Evolutionary conservation across 805 yeast genomes (phyloP), one percentile per base, ranked within the genome.

Genomic region (Clavispora carvajalis): DNA sequence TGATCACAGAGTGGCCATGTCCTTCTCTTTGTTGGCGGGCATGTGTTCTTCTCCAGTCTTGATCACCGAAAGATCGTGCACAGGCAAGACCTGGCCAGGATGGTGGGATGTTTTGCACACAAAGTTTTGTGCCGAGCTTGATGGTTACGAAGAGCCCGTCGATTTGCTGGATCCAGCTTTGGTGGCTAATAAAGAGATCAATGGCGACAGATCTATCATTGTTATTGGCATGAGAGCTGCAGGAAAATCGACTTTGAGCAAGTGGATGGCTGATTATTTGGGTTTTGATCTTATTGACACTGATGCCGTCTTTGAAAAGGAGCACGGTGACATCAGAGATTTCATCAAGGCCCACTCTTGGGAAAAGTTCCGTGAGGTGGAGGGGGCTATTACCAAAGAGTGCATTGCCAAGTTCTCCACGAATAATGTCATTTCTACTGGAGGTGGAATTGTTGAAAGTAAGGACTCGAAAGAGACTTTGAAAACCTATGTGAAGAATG

Each of bases 11-110:
- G 97, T 93, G 22, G 99, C 99, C 8, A 93, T 93, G 99, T 85
- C 96, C 42, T 85, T 93, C 63, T 86, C 96, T 4, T 70, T 93
- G 44, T 67, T 93, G 39, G 91, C 96, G 4, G 88, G 95, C 25
- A 70, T 86, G 53, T 74, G 77, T 37, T 58, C 63, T 34, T 70
- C 68, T 3, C 80, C 85, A 1, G 91, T 85, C 1, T 69, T 80
- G 48, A 79, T 93, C 44, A 79, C 82, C 50, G 96, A 91, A 57
- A 80, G 97, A 64, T 77, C 84, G 19, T 88, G 97, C 59, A 95
- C 96, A 1, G 95, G 91, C 42, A 93, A 93, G 68, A 93, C 99
- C 0, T 93, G 99, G 99, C 99, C 99, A 16, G 98, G 97, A 28
- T 93, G 99, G 99, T 93, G 99, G 99, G 99, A 93, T 64, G 76